Conservation (phyloP, 352 stramenopile species). For the Globisporangium emineosum region DNA sequence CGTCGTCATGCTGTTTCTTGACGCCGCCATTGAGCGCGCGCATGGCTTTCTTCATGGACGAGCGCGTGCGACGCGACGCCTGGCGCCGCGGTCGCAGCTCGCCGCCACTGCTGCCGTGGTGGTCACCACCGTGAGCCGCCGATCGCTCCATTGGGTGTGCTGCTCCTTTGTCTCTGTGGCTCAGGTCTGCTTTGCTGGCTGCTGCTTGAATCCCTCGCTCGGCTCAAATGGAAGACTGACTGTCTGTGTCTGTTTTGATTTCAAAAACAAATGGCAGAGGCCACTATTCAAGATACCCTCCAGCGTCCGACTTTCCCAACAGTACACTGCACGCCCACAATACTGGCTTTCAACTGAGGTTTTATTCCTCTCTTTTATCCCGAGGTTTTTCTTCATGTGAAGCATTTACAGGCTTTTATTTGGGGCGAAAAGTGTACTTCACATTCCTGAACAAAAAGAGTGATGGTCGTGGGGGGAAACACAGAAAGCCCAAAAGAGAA, state of each 20-base stretch:
- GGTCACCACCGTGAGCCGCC: background rate
- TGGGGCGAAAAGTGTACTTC: no score
- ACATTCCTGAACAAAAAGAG: background rate
- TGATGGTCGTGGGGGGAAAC: conserved; percentile 1
- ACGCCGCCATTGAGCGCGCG: conserved; percentile 13
- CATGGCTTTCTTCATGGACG: conserved; percentile 30
- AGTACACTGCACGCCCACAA: background rate
- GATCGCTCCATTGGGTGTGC: conserved; percentile 6
- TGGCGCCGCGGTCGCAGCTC: conserved; percentile 30
- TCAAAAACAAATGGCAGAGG: conserved; percentile 2
- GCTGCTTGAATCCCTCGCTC: background rate
- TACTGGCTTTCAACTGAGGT: no score
- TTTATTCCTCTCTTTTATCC: no score
- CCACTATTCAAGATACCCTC: background rate
- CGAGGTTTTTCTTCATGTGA: no score
- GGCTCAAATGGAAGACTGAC: conserved; percentile 12
- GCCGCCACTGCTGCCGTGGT: conserved; percentile 8
- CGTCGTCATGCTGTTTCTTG: conserved; percentile 10
- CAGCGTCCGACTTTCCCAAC: background rate
- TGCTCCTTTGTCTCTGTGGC: background rate
- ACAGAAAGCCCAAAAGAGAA: conserved; percentile 10
- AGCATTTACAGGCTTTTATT: no score
- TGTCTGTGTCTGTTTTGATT: conserved; percentile 11
- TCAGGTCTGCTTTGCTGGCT: conserved; percentile 3
- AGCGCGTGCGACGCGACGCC: conserved; percentile 38